A percentile compares a stretch with the other conserved stretches of the same genome.
These are phyloP conservation scores for Tylopilus intermedius DNA, from an alignment of 768 basidiomycete species.

Conservation along the genomic window DNA sequence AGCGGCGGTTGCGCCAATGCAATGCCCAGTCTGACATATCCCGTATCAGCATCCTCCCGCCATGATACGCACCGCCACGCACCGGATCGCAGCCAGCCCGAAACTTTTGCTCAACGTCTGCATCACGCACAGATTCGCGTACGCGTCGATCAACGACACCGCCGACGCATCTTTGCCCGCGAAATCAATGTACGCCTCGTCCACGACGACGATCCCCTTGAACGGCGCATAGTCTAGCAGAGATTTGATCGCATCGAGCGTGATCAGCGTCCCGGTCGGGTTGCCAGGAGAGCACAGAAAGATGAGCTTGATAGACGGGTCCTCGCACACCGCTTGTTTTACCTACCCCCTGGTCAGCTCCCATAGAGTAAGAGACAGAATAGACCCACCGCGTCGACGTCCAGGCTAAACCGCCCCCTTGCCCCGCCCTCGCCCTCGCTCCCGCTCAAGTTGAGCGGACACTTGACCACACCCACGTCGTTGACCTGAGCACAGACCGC, in stretches of 20 bases:
- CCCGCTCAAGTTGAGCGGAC: conserved; percentile 60
- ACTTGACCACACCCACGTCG: conserved; percentile 77
- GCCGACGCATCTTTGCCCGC: conserved; percentile 59
- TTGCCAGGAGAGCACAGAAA: conserved; percentile 98
- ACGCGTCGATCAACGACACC: conserved; percentile 66
- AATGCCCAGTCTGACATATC: conserved; percentile 68
- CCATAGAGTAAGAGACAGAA: not conserved
- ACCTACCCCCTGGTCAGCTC: conserved; percentile 42
- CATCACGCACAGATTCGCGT: conserved; percentile 87
- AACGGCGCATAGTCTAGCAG: conserved; percentile 76
- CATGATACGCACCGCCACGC: conserved; percentile 19
- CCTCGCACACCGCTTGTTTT: conserved; percentile 59
- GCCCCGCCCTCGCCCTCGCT: conserved; percentile 69
- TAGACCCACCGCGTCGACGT: conserved; percentile 62
- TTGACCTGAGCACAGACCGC: conserved; percentile 92
- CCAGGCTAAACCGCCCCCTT: conserved; percentile 65
- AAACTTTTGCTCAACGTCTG: conserved; percentile 97
- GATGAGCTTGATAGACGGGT: conserved; percentile 82
- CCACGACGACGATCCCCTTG: conserved; percentile 89
- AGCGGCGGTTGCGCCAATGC: conserved; percentile 86
- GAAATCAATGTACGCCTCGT: conserved; percentile 98
- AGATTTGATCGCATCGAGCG: conserved; percentile 60
- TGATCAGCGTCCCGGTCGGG: conserved; percentile 85
- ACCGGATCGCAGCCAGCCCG: conserved; percentile 94
- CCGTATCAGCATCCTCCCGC: not conserved